Evolutionary conservation across 257 asterid species (phyloP), one percentile per base, ranked within the genome.

Genomic region (Penstemon newberryi): DNA sequence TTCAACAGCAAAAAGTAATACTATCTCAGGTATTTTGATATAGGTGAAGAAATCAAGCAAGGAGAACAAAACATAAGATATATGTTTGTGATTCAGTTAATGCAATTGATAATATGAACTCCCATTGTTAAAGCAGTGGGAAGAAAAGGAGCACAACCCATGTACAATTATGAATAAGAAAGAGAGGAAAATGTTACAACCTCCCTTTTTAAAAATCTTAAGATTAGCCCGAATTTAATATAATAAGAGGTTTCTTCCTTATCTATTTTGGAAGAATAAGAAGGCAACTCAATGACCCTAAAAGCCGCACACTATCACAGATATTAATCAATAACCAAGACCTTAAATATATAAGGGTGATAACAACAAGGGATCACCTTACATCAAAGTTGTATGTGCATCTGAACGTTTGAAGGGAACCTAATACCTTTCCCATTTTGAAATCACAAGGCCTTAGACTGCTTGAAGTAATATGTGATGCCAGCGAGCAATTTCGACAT

Each of bases 391-490:
- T 82, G 85, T 89, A 91, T 19, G 81, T 81, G 86, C 98, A 94
- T 78, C 93, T 78, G 82, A 89, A 87, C 69, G 87, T 85, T 74
- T 85, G 96, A 66, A 89, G 86, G 73, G 99, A 82, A 74, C 87
- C 75, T 55, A 89, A 75, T 64, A 91, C 81, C 81, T 82, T 94
- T 73, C 95, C 96, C 95, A 85, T 79, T 81, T 89, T 94, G 73
- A 94, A 94, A 80, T 94, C 99, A 87, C 96, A 91, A 50, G 95
- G 99, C 67, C 85, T 78, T 67, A 91, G 82, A 71, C 85, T 85
- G 73, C 85, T 84, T 7, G 95, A 82, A 37, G 98, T 69, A 50
- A 91, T 78, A 78, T 83, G 85, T 70, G 91, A 74, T 75, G 95
- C 81, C 69, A 89, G 73, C 0, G 87, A 82, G 86, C 95, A 89